phyloP scores from a whole-genome alignment of 768 basidiomycete species.

The Zangia roseola region DNA sequence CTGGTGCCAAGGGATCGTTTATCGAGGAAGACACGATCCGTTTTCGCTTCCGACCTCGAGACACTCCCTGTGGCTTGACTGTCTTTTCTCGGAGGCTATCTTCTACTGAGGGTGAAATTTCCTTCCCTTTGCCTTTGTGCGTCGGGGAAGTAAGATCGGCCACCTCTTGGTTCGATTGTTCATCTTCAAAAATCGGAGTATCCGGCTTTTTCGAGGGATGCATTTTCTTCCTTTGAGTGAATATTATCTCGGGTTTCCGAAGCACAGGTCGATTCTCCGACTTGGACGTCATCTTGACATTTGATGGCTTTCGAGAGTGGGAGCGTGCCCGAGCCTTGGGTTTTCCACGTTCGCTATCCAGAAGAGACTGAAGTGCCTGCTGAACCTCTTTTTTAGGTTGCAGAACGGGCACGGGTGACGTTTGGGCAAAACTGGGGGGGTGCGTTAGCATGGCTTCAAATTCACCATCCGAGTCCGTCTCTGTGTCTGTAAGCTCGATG shows the following conservation, averaged over 20 bases:
- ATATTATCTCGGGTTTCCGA: constrained; percentile 12
- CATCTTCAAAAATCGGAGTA: background rate
- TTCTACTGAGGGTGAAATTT: background rate
- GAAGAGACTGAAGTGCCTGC: constrained; percentile 15
- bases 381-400: constrained; percentile 1
- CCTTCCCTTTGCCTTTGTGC: constrained; percentile 21
- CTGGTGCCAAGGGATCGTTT: constrained; percentile 11
- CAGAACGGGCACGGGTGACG: constrained; percentile 6
- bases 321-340: constrained; percentile 10
- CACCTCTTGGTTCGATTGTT: constrained; percentile 1
- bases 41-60: constrained; percentile 25
- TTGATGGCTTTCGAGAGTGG: constrained; percentile 3
- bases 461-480: constrained; percentile 30
- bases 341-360: constrained; percentile 14
- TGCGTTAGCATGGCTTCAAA: constrained; percentile 27
- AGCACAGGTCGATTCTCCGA: constrained; percentile 1
- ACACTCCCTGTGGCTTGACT: constrained; percentile 10
- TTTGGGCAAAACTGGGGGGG: constrained; percentile 16
- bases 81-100: constrained; percentile 6
- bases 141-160: background rate
- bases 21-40: constrained; percentile 21
- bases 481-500: constrained; percentile 25
- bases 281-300: background rate
- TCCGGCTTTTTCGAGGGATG: background rate
- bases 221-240: constrained; percentile 5